phyloP scores from a whole-genome alignment of 495 filamentous ascomycete species.

The Talaromyces proteolyticus region DNA sequence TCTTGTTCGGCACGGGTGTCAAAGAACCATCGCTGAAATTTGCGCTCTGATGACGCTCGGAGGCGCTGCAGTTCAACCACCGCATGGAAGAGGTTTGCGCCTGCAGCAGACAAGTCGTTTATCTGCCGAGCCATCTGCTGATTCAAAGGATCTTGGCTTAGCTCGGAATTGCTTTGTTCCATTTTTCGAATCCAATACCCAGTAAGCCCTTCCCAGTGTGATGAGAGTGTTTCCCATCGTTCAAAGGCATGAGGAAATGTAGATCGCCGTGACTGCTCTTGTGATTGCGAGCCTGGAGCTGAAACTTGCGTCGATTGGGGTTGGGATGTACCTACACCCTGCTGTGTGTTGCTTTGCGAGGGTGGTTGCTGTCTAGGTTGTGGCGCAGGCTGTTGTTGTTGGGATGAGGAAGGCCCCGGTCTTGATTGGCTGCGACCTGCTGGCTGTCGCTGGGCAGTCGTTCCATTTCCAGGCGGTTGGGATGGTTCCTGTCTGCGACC shows the following conservation, averaged over 20 bases:
- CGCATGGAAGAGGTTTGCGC: constrained; percentile 95
- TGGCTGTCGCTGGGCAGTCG: constrained; percentile 3
- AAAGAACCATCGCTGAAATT: constrained; percentile 98
- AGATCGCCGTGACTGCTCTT: constrained; percentile 30
- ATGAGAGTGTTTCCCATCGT: constrained; percentile 92
- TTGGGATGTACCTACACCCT: constrained; percentile 8
- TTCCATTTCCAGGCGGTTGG: constrained; percentile 8
- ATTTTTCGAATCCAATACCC: constrained; percentile 94
- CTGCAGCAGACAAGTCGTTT: constrained; percentile 89
- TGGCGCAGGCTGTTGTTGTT: constrained; percentile 6
- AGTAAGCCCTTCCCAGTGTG: constrained; percentile 96
- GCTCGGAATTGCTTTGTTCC: constrained; percentile 80
- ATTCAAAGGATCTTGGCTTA: constrained; percentile 73
- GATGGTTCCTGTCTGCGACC: constrained; percentile 12
- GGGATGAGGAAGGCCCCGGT: constrained; percentile 5
- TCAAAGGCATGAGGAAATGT: constrained; percentile 95
- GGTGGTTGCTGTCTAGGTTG: constrained; percentile 9
- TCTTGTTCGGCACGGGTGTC: constrained; percentile 88
- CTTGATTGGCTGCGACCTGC: neutral
- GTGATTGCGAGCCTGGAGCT: constrained; percentile 28
- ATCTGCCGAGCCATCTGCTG: constrained; percentile 90
- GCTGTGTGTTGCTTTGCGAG: constrained; percentile 20
- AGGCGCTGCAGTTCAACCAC: constrained; percentile 96
- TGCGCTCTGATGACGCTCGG: constrained; percentile 89
- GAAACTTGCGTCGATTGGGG: constrained; percentile 25